phyloP scores from a whole-genome alignment of 805 yeast genomes.

The Nakazawaea siamensis region DNA sequence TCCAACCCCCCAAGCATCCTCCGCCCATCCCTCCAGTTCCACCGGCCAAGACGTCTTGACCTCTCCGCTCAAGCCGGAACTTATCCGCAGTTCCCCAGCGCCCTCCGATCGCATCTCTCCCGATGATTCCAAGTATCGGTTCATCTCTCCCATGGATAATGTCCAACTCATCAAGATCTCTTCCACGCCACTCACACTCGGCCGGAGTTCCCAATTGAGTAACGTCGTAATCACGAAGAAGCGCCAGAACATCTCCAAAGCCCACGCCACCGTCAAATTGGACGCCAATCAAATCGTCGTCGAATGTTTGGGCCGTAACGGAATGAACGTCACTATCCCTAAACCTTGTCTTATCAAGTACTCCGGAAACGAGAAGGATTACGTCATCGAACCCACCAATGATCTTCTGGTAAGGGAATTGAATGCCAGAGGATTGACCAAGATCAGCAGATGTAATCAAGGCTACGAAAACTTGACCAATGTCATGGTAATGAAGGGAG shows the following conservation, averaged over 20 bases:
- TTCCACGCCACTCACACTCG: conserved; percentile 34
- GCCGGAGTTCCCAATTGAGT: conserved; percentile 61
- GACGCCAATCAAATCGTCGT: conserved; percentile 36
- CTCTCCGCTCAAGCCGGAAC: conserved; percentile 6
- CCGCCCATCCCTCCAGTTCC: conserved; percentile 7
- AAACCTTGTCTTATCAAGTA: conserved; percentile 26
- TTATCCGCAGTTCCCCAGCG: background rate
- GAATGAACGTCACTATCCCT: conserved; percentile 63
- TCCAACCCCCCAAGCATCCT: conserved; percentile 12
- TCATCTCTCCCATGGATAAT: conserved; percentile 27
- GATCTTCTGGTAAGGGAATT: conserved; percentile 1
- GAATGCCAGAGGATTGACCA: conserved; percentile 8
- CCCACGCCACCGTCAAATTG: conserved; percentile 49
- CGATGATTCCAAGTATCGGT: conserved; percentile 9
- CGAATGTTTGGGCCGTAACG: conserved; percentile 78
- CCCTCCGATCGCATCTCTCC: no score
- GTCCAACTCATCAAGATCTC: conserved; percentile 34
- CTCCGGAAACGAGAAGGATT: conserved; percentile 13
- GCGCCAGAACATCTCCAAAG: conserved; percentile 57
- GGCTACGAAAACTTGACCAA: conserved; percentile 38
- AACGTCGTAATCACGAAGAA: conserved; percentile 38
- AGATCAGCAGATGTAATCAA: conserved; percentile 27
- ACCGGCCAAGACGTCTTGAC: conserved; percentile 2
- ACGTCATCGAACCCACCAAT: conserved; percentile 11
- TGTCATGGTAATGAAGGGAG: conserved; percentile 51